These are phyloP conservation scores for Dendrobium chrysotoxum DNA, from an alignment of 106 monocot species.

Conservation along the genomic window DNA sequence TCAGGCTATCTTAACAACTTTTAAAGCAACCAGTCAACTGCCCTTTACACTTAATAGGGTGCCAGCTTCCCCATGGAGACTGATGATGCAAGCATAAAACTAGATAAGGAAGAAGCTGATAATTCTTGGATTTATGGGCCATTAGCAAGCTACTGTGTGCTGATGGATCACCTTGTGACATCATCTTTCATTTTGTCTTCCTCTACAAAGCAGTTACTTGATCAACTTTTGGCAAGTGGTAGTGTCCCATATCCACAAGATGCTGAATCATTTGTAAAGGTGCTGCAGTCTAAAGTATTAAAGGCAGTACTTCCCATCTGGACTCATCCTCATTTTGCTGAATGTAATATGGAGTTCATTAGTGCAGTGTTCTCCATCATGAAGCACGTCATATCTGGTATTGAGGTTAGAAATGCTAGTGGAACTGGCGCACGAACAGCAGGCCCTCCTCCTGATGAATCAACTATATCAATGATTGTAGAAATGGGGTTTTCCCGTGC, in stretches of 20 bases:
- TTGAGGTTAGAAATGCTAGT: conserved; percentile 57
- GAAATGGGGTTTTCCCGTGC: conserved; percentile 96
- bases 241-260: conserved; percentile 50
- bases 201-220: conserved; percentile 80
- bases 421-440: conserved; percentile 32
- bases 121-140: conserved; percentile 90
- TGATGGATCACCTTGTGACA: conserved; percentile 88
- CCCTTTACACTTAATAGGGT: conserved; percentile 76
- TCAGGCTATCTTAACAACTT: conserved; percentile 73
- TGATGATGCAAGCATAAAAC: conserved; percentile 43
- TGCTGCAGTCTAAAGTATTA: conserved; percentile 84
- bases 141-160: conserved; percentile 63
- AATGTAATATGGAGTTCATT: conserved; percentile 75
- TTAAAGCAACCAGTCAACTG: conserved; percentile 95
- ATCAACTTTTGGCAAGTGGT: conserved; percentile 63
- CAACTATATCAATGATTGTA: conserved; percentile 73
- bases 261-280: conserved; percentile 78
- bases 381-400: conserved; percentile 87
- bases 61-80: conserved; percentile 93
- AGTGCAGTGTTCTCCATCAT: conserved; percentile 75
- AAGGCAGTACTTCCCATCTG: conserved; percentile 94
- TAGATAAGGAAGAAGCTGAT: conserved; percentile 56
- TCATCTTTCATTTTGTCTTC: conserved; percentile 77
- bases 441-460: conserved; percentile 91
- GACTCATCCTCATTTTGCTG: conserved; percentile 75